Percentiles rank a stretch among this genome's conserved stretches.
phyloP scores from a whole-genome alignment of 352 stramenopile species.

The Phytophthora aleatoria region DNA sequence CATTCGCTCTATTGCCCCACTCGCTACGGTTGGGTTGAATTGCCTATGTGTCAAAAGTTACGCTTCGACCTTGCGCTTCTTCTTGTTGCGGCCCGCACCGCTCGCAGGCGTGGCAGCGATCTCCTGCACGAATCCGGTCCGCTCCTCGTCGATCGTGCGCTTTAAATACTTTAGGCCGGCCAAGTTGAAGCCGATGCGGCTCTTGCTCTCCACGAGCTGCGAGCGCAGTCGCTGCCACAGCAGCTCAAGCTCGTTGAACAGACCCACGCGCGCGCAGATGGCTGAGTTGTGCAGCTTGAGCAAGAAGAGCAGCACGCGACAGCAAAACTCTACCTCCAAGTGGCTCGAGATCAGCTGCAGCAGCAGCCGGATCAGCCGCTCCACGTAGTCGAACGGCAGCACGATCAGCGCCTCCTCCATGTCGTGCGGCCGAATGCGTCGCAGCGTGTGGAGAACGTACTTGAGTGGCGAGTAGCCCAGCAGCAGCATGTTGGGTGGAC shows the following conservation, averaged over 20 bases:
- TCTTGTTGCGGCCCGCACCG: slow-evolving; percentile 53
- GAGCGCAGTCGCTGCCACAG: slow-evolving; percentile 76
- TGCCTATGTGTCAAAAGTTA: slow-evolving; percentile 2
- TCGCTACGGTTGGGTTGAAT: slow-evolving; percentile 1
- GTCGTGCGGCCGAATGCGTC: slow-evolving; percentile 92
- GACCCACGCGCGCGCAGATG: slow-evolving; percentile 64
- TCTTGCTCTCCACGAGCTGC: slow-evolving; percentile 82
- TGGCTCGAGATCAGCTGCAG: slow-evolving; percentile 88
- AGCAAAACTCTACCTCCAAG: slow-evolving; percentile 94
- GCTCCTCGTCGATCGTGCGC: slow-evolving; percentile 79
- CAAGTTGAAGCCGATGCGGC: slow-evolving; percentile 88
- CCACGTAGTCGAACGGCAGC: slow-evolving; percentile 96
- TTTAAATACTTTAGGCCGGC: slow-evolving; percentile 90
- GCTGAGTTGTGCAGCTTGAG: slow-evolving; percentile 82
- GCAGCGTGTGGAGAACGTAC: slow-evolving; percentile 95
- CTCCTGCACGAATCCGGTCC: slow-evolving; percentile 80
- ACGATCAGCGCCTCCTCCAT: slow-evolving; percentile 98
- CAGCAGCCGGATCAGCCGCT: slow-evolving; percentile 93
- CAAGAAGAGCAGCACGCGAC: slow-evolving; percentile 74
- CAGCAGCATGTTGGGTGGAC: slow-evolving; percentile 93
- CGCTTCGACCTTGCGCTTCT: slow-evolving; percentile 43
- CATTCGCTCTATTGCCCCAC: slow-evolving; percentile 16
- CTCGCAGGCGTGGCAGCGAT: slow-evolving; percentile 43
- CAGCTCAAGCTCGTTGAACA: slow-evolving; percentile 82
- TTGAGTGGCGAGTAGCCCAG: slow-evolving; percentile 94